Evolutionary conservation across 352 stramenopile genomes (phyloP).

Genomic region (Phytopythium ostracodes): DNA sequence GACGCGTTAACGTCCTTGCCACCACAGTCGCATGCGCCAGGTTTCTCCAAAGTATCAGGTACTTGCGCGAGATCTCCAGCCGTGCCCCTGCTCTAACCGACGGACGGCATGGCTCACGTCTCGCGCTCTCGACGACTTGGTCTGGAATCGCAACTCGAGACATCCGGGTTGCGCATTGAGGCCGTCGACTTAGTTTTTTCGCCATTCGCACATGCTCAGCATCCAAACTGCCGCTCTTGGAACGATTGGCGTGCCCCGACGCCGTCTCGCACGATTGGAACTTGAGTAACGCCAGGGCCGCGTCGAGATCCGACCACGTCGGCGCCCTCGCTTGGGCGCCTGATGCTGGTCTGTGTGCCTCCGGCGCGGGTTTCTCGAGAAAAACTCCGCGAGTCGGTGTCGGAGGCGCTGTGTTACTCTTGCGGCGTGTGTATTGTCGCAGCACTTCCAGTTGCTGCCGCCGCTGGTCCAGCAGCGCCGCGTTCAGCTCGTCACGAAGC

Average conservation of each 20-base stretch:
- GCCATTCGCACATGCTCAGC: neutral
- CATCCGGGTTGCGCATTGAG: neutral
- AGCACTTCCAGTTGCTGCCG: neutral
- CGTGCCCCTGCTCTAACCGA: no score
- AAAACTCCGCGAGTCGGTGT: neutral
- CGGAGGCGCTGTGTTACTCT: neutral
- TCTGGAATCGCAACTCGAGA: neutral
- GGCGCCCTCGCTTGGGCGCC: neutral
- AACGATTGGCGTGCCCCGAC: neutral
- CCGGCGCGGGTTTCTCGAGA: neutral
- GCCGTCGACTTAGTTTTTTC: no score
- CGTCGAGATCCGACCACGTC: constrained; percentile 1
- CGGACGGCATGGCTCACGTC: neutral
- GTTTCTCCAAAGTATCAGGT: constrained; percentile 1
- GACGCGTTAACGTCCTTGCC: neutral
- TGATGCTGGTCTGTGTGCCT: neutral
- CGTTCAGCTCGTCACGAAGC: constrained; percentile 5
- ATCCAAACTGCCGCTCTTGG: neutral
- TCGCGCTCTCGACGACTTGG: constrained; percentile 2
- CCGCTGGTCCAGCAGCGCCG: neutral
- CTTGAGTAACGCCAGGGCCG: neutral
- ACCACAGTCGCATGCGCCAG: neutral
- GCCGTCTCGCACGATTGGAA: constrained; percentile 2
- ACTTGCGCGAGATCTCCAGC: constrained; percentile 1
- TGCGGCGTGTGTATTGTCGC: neutral